Conservation (phyloP, 2,329 filamentous ascomycete genomes). For the Macrophomina tecta region DNA sequence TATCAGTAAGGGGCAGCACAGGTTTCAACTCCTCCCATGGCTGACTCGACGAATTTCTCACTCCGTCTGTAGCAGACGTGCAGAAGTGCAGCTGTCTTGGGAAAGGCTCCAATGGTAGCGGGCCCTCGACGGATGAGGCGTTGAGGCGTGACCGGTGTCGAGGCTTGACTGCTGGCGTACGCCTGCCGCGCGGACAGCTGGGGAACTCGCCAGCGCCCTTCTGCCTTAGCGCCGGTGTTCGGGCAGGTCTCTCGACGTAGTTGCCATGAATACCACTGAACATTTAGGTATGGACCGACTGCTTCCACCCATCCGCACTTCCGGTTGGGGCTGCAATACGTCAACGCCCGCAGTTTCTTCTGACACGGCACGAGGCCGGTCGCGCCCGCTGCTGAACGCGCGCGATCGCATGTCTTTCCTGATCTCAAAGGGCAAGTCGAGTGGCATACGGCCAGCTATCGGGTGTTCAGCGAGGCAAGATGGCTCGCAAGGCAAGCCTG, state of each 20-base stretch:
- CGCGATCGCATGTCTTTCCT: background rate
- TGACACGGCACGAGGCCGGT: no score
- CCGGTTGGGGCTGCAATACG: no score
- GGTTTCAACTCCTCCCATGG: constrained; percentile 4
- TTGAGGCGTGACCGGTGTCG: constrained; percentile 10
- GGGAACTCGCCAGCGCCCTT: no score
- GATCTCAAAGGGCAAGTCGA: background rate
- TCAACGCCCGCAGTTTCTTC: no score
- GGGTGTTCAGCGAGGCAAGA: background rate
- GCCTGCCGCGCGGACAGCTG: background rate
- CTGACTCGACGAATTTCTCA: background rate
- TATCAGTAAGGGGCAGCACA: background rate
- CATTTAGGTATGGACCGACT: no score
- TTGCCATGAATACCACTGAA: no score
- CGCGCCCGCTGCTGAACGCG: background rate
- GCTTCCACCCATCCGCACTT: no score
- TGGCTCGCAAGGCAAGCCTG: background rate
- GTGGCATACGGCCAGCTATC: background rate
- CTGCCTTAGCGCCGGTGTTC: no score
- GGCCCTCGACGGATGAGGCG: constrained; percentile 13
- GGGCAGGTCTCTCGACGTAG: no score
- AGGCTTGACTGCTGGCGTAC: constrained; percentile 14
- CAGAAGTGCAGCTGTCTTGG: background rate
- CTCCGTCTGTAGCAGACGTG: background rate
- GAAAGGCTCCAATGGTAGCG: background rate